Evolutionary conservation across 1,284 basidiomycete genomes (phyloP), one percentile per base, ranked within the genome.

Genomic region (Grifola frondosa): DNA sequence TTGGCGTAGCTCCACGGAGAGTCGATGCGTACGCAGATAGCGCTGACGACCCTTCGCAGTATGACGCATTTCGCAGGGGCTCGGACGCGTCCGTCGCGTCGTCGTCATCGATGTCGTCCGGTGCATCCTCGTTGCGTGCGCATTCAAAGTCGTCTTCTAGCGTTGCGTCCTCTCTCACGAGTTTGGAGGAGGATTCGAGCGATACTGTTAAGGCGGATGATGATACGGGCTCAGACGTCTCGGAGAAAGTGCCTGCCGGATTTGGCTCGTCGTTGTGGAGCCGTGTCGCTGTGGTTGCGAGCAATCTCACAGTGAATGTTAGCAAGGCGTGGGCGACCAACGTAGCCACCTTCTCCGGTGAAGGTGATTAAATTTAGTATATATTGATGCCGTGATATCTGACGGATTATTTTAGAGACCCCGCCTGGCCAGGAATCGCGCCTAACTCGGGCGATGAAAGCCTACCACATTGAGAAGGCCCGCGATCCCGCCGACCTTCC

Each of bases 381-480:
- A 38, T 38, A 19, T 32, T 49, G 40, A 46, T 35, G 25, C n/a
- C 32, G 29, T n/a, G 21, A 26, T 12, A 13, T 30, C 16, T 42
- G 13, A 24, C 24, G 21, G n/a, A 23, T 38, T 34, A 20, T 17
- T 37, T 36, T 55, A 80, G 80, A 70, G 36, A 80, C 77, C 12
- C 75, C 77, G 6, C 66, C 70, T n/a, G 79, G 78, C 21, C 66
- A 73, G 37, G 82, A 85, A 48, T 80, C 77, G 5, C 75, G 77
- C 30, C 69, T 86, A 23, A 77, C 74, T 5, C 72, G 73, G n/a
- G 79, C 77, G 2, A 75, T 86, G 75, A 82, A 82, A 58, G 75
- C 78, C 1, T 85, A 84, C 57, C 76, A 85, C 53, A 68, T 83
- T 30, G 71, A 71, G 25, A 80, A 81, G 59, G 81, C 81, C 12